Percentiles rank a stretch among this genome's conserved stretches.
phyloP scores from a whole-genome alignment of 768 basidiomycete genomes.

The Xanthoconium purpureum region DNA sequence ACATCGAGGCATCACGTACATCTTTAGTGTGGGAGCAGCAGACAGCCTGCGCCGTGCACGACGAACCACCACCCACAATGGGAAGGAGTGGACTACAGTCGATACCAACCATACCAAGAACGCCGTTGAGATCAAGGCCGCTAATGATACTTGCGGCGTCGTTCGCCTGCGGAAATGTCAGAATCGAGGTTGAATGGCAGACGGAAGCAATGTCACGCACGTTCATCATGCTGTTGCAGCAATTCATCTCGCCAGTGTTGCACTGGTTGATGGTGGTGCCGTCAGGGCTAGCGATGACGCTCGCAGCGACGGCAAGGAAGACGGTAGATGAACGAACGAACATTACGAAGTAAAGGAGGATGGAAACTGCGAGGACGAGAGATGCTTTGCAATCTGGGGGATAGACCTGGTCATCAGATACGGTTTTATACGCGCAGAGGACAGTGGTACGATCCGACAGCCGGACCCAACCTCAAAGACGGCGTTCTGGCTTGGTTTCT shows the following conservation, averaged over 20 bases:
- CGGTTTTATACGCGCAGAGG: constrained; percentile 14
- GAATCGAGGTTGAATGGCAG: not conserved
- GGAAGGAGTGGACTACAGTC: not conserved
- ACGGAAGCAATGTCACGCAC: not conserved
- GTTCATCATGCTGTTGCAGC: not conserved
- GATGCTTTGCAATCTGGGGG: not conserved
- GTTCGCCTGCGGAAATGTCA: not conserved
- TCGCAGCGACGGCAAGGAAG: constrained; percentile 12
- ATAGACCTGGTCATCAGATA: not conserved
- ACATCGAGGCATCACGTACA: not conserved
- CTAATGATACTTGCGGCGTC: no score
- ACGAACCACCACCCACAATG: not conserved
- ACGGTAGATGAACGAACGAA: constrained; percentile 9
- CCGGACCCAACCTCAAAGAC: not conserved
- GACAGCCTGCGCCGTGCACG: not conserved
- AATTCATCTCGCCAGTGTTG: constrained; percentile 1
- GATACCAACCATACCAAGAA: not conserved
- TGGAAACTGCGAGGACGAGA: not conserved
- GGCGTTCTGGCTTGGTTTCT: constrained; percentile 17
- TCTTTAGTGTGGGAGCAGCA: not conserved
- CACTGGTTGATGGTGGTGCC: constrained; percentile 5
- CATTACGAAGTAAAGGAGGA: constrained; percentile 5
- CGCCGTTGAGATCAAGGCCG: not conserved
- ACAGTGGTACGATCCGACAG: constrained; percentile 6
- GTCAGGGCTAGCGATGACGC: constrained; percentile 1